phyloP scores from a whole-genome alignment of 2,329 filamentous ascomycete genomes.

The Thielaviopsis euricoi region DNA sequence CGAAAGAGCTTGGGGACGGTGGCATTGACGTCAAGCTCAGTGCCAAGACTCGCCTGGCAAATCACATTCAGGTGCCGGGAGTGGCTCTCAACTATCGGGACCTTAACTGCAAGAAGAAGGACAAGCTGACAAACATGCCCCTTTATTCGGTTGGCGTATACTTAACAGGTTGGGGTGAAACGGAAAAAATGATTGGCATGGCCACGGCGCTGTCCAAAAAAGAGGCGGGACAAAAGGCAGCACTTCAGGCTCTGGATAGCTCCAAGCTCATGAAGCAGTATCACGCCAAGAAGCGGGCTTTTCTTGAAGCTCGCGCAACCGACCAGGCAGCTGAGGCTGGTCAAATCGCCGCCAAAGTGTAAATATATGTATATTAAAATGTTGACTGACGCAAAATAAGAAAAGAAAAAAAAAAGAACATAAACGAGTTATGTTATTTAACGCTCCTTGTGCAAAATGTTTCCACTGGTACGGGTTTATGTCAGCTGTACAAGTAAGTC shows the following conservation, averaged over 20 bases:
- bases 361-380: neutral
- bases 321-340: neutral
- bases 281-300: slow-evolving; percentile 30
- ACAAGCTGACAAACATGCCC: slow-evolving; percentile 35
- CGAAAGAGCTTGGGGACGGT: slow-evolving; percentile 18
- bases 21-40: slow-evolving; percentile 10
- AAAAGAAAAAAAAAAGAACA: too few species aligned
- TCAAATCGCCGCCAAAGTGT: neutral
- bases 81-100: slow-evolving; percentile 47
- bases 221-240: slow-evolving; percentile 53
- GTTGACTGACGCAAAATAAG: too few species aligned
- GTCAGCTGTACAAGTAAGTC: too few species aligned
- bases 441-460: too few species aligned
- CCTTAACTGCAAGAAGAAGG: slow-evolving; percentile 31
- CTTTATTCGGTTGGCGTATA: slow-evolving; percentile 48
- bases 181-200: slow-evolving; percentile 41
- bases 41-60: slow-evolving; percentile 36
- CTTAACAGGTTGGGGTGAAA: slow-evolving; percentile 53
- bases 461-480: too few species aligned
- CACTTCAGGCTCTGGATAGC: slow-evolving; percentile 44
- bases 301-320: slow-evolving; percentile 19
- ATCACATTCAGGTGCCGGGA: slow-evolving; percentile 36
- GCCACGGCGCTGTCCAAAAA: slow-evolving; percentile 51
- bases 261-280: slow-evolving; percentile 43
- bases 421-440: too few species aligned